Base-by-base conservation (phyloP, 306 rosid species). In the Abrus pulchellus region DNA sequence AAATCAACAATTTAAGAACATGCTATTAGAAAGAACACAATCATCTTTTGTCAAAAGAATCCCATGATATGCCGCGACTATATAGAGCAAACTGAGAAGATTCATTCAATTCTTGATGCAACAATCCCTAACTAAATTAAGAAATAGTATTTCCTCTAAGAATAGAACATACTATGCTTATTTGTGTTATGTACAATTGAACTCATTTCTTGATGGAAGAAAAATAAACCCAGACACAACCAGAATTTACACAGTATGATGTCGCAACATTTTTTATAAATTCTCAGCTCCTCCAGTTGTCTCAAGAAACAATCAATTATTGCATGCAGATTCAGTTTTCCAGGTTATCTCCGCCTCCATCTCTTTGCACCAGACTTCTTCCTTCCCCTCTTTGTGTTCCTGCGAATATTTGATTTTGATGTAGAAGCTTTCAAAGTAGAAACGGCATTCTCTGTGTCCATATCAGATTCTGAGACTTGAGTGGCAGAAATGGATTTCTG, bases 371-470 rank as follows among this genome's bases (percentile, higher is more conserved):
- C 83, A 30, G 78, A 70, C 65, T 80, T 91, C 85, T 85, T 87
- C 88, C 74, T 85, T 65, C 87, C 80, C 53, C 84, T 86, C 87
- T 88, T 88, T 50, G 77, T 78, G 52, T 66, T 84, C 88, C 84
- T 82, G 32, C 83, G 82, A 56, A 59, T 28, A 78, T 27, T 85
- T 43, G 94, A 77, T 71, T 83, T 85, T 3, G 67, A 80, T 57
- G 90, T 40, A 68, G 88, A 82, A 72, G 87, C 62, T 74, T 83
- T 79, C 64, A 53, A 65, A 53, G 65, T 72, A 54, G 91, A 75
- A 75, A 6, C 64, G 9, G 50, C 74, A 82, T 76, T 80, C 43
- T 69, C 81, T 61, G 80, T 49, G 60, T 77, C 76, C 57, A 80
- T 70, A 59, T 61, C 85, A 56, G 85, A 76, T 82, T 86, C 84